Base-by-base conservation (phyloP, 352 stramenopile genomes). In the Phytophthora tentaculata region DNA sequence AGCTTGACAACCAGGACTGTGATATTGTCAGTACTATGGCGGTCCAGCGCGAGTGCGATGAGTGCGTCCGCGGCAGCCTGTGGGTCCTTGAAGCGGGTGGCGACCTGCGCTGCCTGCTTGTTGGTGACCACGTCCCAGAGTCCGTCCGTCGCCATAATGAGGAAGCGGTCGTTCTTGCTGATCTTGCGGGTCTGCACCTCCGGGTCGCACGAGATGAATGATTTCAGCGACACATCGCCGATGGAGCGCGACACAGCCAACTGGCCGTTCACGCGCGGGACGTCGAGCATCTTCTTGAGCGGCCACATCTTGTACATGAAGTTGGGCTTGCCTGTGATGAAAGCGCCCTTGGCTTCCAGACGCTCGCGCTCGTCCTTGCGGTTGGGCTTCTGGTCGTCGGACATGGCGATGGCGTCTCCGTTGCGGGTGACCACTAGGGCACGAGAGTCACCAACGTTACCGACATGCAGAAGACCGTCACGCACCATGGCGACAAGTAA, bases 51-150 rank as follows among this genome's bases (percentile, higher is more conserved):
- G 28, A 89, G 76, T 24, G 75, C 72, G 5, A 92, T 61, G 17
- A 96, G 77, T 5, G 84, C 79, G 44, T 90, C 73, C 9, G 88
- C 88, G 1, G 73, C 84, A 13, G 73, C 63, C 58, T 94, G 83
- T 0, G 86, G 72, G 43, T 91, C 78, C 28, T 76, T 61, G 64
- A 79, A 81, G 23, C 74, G 71, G 37, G 73, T 24, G 0, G 82
- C 86, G 29, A 94, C 62, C 28, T 90, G 84, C 0, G 83, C 88
- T 2, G 84, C 88, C 10, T 69, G 61, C 54, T 78, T 81, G 70
- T 73, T 96, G 8, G 84, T 87, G 22, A 94, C 75, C 28, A 96
- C 86, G 50, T 96, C 88, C 88, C 88, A 96, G 13, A 96, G 79
- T 1, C 88, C 88, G 56, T 96, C 88, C 0, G 73, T 91, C 5